Conservation (phyloP, 768 basidiomycete species). For the Serendipita vermifera region DNA sequence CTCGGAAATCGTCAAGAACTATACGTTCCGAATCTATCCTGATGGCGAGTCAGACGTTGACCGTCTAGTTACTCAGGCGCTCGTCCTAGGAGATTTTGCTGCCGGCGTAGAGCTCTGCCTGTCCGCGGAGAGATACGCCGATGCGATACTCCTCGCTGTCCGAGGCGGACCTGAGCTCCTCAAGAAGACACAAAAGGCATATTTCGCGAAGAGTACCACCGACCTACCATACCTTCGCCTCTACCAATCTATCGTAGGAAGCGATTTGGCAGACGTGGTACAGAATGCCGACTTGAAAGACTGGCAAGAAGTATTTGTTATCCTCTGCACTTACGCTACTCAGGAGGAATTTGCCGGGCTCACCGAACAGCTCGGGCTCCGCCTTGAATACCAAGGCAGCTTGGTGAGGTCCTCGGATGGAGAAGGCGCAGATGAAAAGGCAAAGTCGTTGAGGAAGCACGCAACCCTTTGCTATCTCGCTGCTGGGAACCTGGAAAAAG, state of each 20-base stretch:
- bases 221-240: constrained; percentile 78
- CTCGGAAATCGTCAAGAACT: constrained; percentile 59
- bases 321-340: constrained; percentile 85
- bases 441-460: constrained; percentile 56
- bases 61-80: constrained; percentile 75
- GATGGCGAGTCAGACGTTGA: constrained; percentile 77
- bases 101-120: constrained; percentile 86
- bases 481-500: constrained; percentile 71
- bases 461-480: constrained; percentile 91
- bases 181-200: constrained; percentile 78
- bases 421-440: constrained; percentile 30
- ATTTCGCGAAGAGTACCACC: constrained; percentile 73
- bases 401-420: constrained; percentile 40
- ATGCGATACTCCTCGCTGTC: constrained; percentile 87
- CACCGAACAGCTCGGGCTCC: constrained; percentile 79
- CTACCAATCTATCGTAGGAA: constrained; percentile 85
- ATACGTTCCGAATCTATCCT: constrained; percentile 85
- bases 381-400: constrained; percentile 76
- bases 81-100: constrained; percentile 92
- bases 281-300: constrained; percentile 91
- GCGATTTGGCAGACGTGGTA: constrained; percentile 86
- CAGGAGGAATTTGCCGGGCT: constrained; percentile 76
- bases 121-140: constrained; percentile 78
- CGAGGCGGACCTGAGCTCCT: constrained; percentile 82
- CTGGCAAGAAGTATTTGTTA: constrained; percentile 95